A percentile compares a stretch with the other conserved stretches of the same genome.
Conservation (phyloP, 2,329 filamentous ascomycete species). For the Ambrosiella xylebori region DNA sequence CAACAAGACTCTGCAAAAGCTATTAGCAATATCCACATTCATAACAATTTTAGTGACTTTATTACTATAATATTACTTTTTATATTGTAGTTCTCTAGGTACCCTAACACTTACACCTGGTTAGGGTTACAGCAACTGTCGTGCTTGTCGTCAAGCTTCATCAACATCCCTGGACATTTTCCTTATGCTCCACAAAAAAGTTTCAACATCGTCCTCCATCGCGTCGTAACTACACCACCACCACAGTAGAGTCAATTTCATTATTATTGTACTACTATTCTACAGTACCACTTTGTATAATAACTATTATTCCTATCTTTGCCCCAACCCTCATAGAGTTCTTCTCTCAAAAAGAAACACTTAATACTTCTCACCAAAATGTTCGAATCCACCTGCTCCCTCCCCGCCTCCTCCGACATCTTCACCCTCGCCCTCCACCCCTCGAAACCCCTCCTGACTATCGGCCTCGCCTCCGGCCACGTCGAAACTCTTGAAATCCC, state of each 20-base stretch:
- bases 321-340: not conserved
- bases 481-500: slow-evolving; percentile 70
- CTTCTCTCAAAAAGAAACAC: not conserved
- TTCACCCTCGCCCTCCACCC: slow-evolving; percentile 83
- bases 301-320: not conserved
- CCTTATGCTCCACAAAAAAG: slow-evolving; percentile 10
- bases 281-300: no score
- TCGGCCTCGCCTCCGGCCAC: slow-evolving; percentile 70
- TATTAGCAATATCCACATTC: no score
- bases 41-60: no score
- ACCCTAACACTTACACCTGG: no score
- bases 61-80: no score
- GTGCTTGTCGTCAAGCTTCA: no score
- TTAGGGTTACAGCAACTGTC: no score
- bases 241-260: not conserved
- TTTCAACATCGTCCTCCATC: not conserved
- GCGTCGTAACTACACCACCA: not conserved
- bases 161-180: not conserved
- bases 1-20: no score
- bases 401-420: slow-evolving; percentile 71
- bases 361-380: slow-evolving; percentile 27
- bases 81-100: no score
- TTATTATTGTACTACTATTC: no score
- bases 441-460: slow-evolving; percentile 63
- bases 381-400: slow-evolving; percentile 83